Conservation (phyloP, 306 rosid species). For the Pachyrhizus erosus region DNA sequence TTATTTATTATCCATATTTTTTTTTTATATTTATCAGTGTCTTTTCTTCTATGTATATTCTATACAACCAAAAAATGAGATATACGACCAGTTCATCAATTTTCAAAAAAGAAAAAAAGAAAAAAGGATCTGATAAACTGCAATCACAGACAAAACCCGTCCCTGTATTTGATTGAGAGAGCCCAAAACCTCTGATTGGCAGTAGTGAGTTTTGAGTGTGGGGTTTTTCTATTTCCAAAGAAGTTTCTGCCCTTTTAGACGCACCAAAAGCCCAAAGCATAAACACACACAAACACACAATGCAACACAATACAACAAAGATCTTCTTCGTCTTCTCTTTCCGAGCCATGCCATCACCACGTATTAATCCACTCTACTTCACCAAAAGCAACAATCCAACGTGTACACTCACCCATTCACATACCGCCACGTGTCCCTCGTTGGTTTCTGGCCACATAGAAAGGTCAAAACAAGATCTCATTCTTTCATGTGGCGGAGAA, state of each 20-base stretch:
- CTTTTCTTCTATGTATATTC: too few relatives aligned
- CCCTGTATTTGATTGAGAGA: not conserved
- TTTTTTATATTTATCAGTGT: too few relatives aligned
- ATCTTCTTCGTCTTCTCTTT: not conserved
- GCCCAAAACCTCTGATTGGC: not conserved
- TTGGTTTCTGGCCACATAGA: not conserved
- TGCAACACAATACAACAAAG: too few relatives aligned
- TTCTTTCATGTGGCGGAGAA: conserved; percentile 32
- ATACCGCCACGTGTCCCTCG: not conserved
- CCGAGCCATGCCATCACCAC: not conserved
- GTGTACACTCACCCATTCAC: not conserved
- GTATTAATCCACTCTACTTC: not conserved
- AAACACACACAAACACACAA: too few relatives aligned
- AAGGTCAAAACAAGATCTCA: not conserved
- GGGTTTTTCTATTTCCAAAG: not conserved
- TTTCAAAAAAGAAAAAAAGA: too few relatives aligned
- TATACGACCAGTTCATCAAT: too few relatives aligned
- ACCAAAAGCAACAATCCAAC: conserved; percentile 11
- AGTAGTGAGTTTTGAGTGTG: not conserved
- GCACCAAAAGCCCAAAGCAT: not conserved
- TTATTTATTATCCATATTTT: too few relatives aligned
- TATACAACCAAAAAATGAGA: too few relatives aligned
- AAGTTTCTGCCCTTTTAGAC: not conserved
- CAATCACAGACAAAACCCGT: too few relatives aligned
- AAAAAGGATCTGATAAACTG: not conserved